phyloP scores from a whole-genome alignment of 2,329 filamentous ascomycete genomes.

The Colletotrichum musicola region DNA sequence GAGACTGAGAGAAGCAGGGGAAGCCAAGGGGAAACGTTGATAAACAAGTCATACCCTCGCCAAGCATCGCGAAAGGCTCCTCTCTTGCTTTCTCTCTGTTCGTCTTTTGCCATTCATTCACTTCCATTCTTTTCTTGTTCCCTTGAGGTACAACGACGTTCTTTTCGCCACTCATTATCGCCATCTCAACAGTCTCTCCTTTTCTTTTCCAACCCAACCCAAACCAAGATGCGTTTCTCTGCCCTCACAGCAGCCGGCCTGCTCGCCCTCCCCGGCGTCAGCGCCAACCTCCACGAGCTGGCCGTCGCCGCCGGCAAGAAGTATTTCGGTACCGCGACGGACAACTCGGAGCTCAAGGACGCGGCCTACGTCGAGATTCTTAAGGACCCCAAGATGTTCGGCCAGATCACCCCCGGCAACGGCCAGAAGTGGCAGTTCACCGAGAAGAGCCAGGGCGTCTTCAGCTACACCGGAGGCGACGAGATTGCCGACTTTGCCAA shows the following conservation, averaged over 20 bases:
- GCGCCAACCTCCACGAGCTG: slow-evolving; percentile 52
- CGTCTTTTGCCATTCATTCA: slow-evolving; percentile 25
- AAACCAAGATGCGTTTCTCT: slow-evolving; percentile 30
- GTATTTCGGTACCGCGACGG: slow-evolving; percentile 76
- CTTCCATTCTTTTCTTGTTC: slow-evolving; percentile 22
- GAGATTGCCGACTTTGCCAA: slow-evolving; percentile 60
- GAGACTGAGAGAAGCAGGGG: not conserved
- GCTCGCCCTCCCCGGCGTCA: slow-evolving; percentile 32
- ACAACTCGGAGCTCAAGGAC: slow-evolving; percentile 66
- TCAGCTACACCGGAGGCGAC: slow-evolving; percentile 71
- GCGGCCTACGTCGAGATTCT: slow-evolving; percentile 66
- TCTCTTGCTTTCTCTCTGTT: not conserved
- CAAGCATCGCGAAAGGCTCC: not conserved
- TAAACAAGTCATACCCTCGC: slow-evolving; percentile 6
- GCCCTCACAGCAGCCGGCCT: slow-evolving; percentile 33
- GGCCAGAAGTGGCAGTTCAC: slow-evolving; percentile 73
- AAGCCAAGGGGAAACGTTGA: slow-evolving; percentile 1
- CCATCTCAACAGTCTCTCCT: slow-evolving; percentile 14
- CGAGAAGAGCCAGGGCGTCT: slow-evolving; percentile 68
- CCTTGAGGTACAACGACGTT: slow-evolving; percentile 11
- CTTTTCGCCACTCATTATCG: not conserved
- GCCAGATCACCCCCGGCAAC: slow-evolving; percentile 74
- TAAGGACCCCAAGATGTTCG: slow-evolving; percentile 71
- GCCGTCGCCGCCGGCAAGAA: slow-evolving; percentile 47
- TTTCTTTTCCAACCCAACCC: not conserved